Base-by-base conservation (phyloP, 1,139 yeast genomes). In the Candida neerlandica region DNA sequence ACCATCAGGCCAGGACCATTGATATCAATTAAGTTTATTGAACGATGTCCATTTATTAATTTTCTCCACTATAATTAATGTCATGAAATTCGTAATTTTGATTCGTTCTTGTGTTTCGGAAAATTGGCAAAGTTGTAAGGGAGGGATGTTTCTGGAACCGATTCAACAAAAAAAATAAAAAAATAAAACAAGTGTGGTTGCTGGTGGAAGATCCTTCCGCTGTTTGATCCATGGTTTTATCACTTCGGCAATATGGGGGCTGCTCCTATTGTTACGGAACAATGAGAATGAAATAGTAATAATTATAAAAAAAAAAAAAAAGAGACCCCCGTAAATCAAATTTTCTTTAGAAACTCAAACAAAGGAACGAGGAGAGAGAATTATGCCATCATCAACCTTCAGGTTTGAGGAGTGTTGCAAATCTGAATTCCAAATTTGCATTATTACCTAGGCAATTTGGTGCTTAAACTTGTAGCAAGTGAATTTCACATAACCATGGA, bases 341-440 rank as follows among this genome's bases (percentile, higher is more conserved):
- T 43, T 43, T 34, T 43, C 19, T 43, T 34, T 43, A 18, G 41
- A 43, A 43, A 43, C 45, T 43, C 29, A 43, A 42, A 15, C 9
- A 29, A 15, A 12, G 11, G 19, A 12, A 5, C 7, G 3, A 12
- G 7, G 12, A 18, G n/a, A n/a, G n/a, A n/a, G n/a, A n/a, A n/a
- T n/a, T n/a, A n/a, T n/a, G n/a, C n/a, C n/a, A n/a, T n/a, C n/a
- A n/a, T n/a, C n/a, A n/a, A n/a, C n/a, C n/a, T 35, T 19, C 16
- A 19, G 21, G 15, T 19, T 33, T 16, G 4, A 12, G n/a, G 29
- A 34, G 34, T 35, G 45, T 33, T 23, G 45, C 45, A 43, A 43
- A 43, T 43, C 45, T 21, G 45, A 42, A 42, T 42, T 33, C 44
- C n/a, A 21, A 16, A 16, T 9, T 26, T 21, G 41, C 41, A 21